Percentiles rank a stretch among this genome's conserved stretches.
Conservation (phyloP, 2,329 filamentous ascomycete genomes). For the Berkeleyomyces basicola region DNA sequence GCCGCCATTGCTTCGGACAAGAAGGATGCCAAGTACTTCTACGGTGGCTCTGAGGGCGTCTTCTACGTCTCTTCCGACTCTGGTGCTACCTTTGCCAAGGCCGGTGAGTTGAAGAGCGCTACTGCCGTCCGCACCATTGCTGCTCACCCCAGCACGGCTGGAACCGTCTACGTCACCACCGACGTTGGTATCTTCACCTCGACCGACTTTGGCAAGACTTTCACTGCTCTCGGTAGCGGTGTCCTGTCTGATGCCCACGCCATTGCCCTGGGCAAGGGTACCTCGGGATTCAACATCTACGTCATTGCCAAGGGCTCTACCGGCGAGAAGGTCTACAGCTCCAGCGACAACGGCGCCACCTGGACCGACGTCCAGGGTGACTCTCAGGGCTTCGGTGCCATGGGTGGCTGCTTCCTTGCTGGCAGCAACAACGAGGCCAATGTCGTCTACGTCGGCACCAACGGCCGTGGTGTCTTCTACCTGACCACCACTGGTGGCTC, state of each 20-base stretch:
- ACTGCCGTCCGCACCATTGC: slow-evolving; percentile 37
- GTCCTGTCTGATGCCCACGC: slow-evolving; percentile 25
- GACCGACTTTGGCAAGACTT: slow-evolving; percentile 32
- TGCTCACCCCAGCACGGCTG: slow-evolving; percentile 37
- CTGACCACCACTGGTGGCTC: not conserved
- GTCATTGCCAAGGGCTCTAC: slow-evolving; percentile 20
- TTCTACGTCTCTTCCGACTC: slow-evolving; percentile 37
- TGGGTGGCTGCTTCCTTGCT: slow-evolving; percentile 24
- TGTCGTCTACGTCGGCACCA: slow-evolving; percentile 22
- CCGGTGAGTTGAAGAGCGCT: slow-evolving; percentile 23
- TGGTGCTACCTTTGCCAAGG: slow-evolving; percentile 28
- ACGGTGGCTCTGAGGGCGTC: slow-evolving; percentile 27
- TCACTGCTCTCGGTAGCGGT: slow-evolving; percentile 23
- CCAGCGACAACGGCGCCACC: slow-evolving; percentile 25
- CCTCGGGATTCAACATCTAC: slow-evolving; percentile 23
- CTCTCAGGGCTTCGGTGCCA: slow-evolving; percentile 27
- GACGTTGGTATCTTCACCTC: slow-evolving; percentile 37
- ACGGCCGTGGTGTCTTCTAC: slow-evolving; percentile 7
- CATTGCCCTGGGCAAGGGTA: slow-evolving; percentile 29
- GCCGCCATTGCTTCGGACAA: slow-evolving; percentile 38
- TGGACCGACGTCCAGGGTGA: slow-evolving; percentile 32
- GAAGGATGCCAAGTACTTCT: slow-evolving; percentile 34
- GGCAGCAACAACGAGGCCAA: slow-evolving; percentile 30
- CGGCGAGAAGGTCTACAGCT: slow-evolving; percentile 30
- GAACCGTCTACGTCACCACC: slow-evolving; percentile 43